These are phyloP conservation scores for Calamus simplicifolius DNA, from an alignment of 176 grass and related monocot genomes.

Conservation along the genomic window DNA sequence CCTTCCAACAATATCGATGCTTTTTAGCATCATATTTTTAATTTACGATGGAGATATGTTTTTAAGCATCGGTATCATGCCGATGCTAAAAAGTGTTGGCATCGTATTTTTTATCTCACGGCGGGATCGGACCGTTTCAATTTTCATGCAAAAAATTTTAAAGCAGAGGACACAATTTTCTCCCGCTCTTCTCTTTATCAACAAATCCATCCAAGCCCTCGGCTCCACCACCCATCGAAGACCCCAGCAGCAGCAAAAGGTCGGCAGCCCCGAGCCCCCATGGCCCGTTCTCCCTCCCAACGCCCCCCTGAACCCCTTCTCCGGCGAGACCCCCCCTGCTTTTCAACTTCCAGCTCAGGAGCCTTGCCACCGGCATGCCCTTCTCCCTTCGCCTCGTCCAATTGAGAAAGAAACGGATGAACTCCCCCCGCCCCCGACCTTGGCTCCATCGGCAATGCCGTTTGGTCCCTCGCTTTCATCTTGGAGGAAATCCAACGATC, in stretches of 20 bases:
- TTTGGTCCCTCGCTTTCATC: conserved; percentile 17
- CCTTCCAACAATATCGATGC: no score
- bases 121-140: no score
- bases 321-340: not conserved
- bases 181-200: no score
- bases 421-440: conserved; percentile 5
- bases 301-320: no score
- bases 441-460: conserved; percentile 22
- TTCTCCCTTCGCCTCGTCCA: conserved; percentile 19
- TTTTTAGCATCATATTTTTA: no score
- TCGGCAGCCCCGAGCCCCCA: conserved; percentile 1
- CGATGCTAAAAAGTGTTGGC: no score
- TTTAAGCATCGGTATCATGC: no score
- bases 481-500: conserved; percentile 21
- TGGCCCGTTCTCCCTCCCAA: conserved; percentile 6
- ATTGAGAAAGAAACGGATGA: conserved; percentile 15
- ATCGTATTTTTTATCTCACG: no score
- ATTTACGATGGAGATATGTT: no score
- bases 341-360: not conserved
- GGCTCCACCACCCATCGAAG: not conserved
- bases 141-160: no score
- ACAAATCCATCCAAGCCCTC: not conserved
- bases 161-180: no score
- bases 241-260: not conserved
- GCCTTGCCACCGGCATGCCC: not conserved